Evolutionary conservation across 2,329 filamentous ascomycete species (phyloP), one percentile per base, ranked within the genome.

Genomic region (Pseudogymnoascus sp.): DNA sequence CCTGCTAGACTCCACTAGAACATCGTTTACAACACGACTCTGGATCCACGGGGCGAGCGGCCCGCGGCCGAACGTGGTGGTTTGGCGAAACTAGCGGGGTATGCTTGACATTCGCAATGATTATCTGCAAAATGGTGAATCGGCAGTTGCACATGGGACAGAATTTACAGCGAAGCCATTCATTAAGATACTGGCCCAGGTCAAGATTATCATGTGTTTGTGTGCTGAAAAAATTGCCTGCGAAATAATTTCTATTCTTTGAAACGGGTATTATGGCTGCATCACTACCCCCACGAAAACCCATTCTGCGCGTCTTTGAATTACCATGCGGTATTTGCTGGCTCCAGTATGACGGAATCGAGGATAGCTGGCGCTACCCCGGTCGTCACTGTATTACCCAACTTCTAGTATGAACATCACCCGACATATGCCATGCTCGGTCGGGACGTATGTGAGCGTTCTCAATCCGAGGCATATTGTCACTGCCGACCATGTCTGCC

Each of bases 261-360:
- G 43, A 54, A n/a, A 11, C 12, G 22, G 25, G n/a, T 5, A 54
- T 16, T 50, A 47, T 47, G 22, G 9, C 43, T 32, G 32, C 28
- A 28, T 32, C 47, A 32, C n/a, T 54, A 18, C 47, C 28, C 16
- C 16, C n/a, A 54, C 25, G n/a, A 20, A 20, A 30, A 32, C 16
- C 47, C 28, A 32, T 54, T 16, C 25, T 50, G 25, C 8, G 7
- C 22, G 25, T 32, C n/a, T 54, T 32, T 54, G 25, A 30, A n/a
- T 54, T 30, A n/a, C 28, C 47, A 54, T 54, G 47, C 43, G 47
- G 28, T 32, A 54, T 54, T 30, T 32, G 47, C 47, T 32, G 47
- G 47, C 47, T 32, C n/a, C 16, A 28, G 43, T 32, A 50, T 30
- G 25, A 18, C 47, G 28, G 28, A 12, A 32, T 54, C 32, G 47